Evolutionary conservation across 306 rosid species (phyloP).

Genomic region (Pyrus pyrifolia): DNA sequence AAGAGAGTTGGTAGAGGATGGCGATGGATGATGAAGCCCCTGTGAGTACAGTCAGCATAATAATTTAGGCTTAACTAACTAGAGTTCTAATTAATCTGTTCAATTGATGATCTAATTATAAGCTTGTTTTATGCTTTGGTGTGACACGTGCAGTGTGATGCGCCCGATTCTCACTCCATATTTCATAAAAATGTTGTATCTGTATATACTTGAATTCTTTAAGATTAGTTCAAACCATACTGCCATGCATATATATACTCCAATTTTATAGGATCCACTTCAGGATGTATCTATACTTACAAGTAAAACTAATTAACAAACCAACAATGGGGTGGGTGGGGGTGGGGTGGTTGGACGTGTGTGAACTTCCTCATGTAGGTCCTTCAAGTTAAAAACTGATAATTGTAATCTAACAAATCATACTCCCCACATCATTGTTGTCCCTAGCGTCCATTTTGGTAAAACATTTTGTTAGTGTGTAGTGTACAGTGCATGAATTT

Average conservation of each 20-base stretch:
- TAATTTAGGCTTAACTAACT: background rate
- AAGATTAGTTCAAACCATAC: background rate
- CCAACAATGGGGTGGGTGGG: too few species aligned
- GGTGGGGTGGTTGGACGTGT: too few species aligned
- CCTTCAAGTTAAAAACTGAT: too few species aligned
- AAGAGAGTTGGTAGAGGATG: background rate
- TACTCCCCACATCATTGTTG: too few species aligned
- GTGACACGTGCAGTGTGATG: background rate
- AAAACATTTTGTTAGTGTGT: too few species aligned
- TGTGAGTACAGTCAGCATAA: background rate
- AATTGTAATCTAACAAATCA: too few species aligned
- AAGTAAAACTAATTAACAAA: background rate
- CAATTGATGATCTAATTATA: background rate
- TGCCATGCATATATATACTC: background rate
- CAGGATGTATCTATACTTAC: background rate
- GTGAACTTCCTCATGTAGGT: too few species aligned
- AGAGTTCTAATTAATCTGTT: background rate
- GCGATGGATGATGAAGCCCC: background rate
- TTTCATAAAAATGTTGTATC: background rate
- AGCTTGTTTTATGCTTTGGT: background rate
- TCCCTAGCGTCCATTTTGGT: too few species aligned
- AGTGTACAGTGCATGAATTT: too few species aligned
- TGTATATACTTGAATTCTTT: background rate
- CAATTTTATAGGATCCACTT: background rate
- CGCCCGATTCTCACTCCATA: background rate